Evolutionary conservation across 495 filamentous ascomycete species (phyloP).

Genomic region (Staphylotrichum longicolle): DNA sequence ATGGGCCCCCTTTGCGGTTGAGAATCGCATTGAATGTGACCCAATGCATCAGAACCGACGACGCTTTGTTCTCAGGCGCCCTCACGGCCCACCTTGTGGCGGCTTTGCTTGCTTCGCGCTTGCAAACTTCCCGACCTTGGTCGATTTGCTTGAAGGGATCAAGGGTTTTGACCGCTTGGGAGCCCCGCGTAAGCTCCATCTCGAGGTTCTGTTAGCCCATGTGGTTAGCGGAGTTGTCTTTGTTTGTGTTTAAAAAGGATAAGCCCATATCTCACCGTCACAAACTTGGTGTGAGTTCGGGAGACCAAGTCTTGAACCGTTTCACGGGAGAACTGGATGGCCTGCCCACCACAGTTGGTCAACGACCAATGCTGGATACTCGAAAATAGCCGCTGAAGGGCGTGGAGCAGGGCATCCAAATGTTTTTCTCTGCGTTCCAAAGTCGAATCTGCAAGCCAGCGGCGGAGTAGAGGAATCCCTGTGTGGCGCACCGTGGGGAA

Average conservation of each 20-base stretch:
- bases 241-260: not conserved
- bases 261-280: not conserved
- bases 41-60: slow-evolving; percentile 5
- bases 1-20: slow-evolving; percentile 16
- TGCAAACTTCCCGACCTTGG: not conserved
- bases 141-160: slow-evolving; percentile 4
- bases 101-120: not conserved
- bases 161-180: not conserved
- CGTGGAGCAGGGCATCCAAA: slow-evolving; percentile 20
- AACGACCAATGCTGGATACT: slow-evolving; percentile 20
- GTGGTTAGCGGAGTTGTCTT: not conserved
- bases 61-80: slow-evolving; percentile 10
- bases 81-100: slow-evolving; percentile 18
- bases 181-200: not conserved
- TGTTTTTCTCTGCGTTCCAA: slow-evolving; percentile 20
- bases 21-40: slow-evolving; percentile 23
- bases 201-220: not conserved
- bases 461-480: slow-evolving; percentile 24
- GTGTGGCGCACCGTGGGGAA: slow-evolving; percentile 23
- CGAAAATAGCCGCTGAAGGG: slow-evolving; percentile 16
- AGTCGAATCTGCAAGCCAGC: slow-evolving; percentile 22
- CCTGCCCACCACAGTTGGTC: slow-evolving; percentile 3
- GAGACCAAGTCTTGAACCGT: not conserved
- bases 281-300: not conserved
- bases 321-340: slow-evolving; percentile 1